Percentiles rank a stretch among this genome's conserved stretches.
Evolutionary conservation across 768 basidiomycete species (phyloP).

Genomic region (Podaxis sp.): DNA sequence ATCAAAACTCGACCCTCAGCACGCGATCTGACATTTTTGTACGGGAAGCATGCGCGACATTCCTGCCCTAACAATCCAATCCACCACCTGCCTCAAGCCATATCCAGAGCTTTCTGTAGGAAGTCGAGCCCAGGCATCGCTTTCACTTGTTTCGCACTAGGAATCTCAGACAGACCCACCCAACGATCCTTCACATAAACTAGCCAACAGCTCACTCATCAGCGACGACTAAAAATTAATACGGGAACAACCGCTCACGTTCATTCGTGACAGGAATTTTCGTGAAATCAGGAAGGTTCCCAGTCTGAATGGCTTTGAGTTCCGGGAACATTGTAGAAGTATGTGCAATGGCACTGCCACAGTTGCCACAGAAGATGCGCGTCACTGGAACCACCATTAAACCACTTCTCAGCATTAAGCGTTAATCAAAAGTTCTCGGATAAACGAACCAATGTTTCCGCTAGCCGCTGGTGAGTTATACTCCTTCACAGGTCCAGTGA

Average conservation of each 20-base stretch:
- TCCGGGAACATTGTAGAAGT: constrained; percentile 33
- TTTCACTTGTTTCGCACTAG: constrained; percentile 25
- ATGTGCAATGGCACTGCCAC: constrained; percentile 38
- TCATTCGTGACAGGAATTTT: constrained; percentile 30
- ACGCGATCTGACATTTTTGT: neutral
- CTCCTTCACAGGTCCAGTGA: constrained; percentile 31
- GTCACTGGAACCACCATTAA: constrained; percentile 24
- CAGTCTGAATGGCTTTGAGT: constrained; percentile 37
- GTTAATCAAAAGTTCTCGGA: constrained; percentile 20
- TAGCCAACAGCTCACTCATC: constrained; percentile 7
- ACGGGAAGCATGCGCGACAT: neutral
- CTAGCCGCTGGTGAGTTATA: constrained; percentile 30
- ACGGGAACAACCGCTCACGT: constrained; percentile 22
- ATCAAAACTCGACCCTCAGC: too few relatives aligned
- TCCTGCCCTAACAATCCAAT: neutral
- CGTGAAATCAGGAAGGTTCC: constrained; percentile 33
- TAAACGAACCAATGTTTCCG: constrained; percentile 32
- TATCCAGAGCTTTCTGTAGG: neutral
- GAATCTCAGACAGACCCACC: constrained; percentile 23
- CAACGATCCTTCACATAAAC: constrained; percentile 37
- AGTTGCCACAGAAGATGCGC: constrained; percentile 36
- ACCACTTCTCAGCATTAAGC: too few relatives aligned
- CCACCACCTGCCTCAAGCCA: neutral
- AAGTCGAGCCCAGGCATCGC: constrained; percentile 10
- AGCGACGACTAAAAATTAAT: too few relatives aligned